These are phyloP conservation scores for Dryadomyces quercus-mongolicae DNA, from an alignment of 2,329 filamentous ascomycete species.

Conservation along the genomic window DNA sequence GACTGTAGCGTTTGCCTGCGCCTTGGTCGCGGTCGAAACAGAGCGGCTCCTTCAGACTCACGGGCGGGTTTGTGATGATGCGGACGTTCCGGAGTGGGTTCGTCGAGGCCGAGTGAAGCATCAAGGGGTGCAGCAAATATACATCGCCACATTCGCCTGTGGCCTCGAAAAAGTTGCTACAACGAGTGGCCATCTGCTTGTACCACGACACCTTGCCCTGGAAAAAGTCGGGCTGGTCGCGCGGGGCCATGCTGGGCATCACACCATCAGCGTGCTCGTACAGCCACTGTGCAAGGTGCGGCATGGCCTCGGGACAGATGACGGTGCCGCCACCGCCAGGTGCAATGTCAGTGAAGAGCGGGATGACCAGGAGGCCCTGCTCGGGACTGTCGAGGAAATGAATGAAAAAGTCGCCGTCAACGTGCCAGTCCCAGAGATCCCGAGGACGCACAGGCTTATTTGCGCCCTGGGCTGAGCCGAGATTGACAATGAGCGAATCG, in stretches of 20 bases:
- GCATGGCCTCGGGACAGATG: conserved; percentile 49
- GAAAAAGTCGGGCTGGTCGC: conserved; percentile 33
- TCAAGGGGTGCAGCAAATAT: conserved; percentile 46
- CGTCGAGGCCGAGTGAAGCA: conserved; percentile 42
- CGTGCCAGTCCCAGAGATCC: conserved; percentile 49
- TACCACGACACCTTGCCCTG: conserved; percentile 30
- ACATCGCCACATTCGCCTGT: conserved; percentile 43
- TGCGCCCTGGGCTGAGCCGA: conserved; percentile 43
- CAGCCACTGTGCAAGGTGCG: conserved; percentile 42
- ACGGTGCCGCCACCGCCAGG: conserved; percentile 51
- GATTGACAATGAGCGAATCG: conserved; percentile 58
- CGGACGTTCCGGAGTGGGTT: conserved; percentile 27
- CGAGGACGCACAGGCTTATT: conserved; percentile 36
- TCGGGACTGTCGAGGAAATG: conserved; percentile 61
- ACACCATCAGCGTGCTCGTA: conserved; percentile 53
- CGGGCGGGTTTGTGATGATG: conserved; percentile 46
- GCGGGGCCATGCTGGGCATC: conserved; percentile 50
- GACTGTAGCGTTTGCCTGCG: conserved; percentile 26
- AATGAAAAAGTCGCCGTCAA: conserved; percentile 61
- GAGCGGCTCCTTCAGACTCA: conserved; percentile 39
- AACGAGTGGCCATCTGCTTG: conserved; percentile 24
- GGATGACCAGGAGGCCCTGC: conserved; percentile 56
- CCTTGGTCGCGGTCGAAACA: conserved; percentile 33
- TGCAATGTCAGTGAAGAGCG: conserved; percentile 52
- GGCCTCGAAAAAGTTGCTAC: conserved; percentile 38